Conservation (phyloP, 208 protist species). For the Leishmania guyanensis region DNA sequence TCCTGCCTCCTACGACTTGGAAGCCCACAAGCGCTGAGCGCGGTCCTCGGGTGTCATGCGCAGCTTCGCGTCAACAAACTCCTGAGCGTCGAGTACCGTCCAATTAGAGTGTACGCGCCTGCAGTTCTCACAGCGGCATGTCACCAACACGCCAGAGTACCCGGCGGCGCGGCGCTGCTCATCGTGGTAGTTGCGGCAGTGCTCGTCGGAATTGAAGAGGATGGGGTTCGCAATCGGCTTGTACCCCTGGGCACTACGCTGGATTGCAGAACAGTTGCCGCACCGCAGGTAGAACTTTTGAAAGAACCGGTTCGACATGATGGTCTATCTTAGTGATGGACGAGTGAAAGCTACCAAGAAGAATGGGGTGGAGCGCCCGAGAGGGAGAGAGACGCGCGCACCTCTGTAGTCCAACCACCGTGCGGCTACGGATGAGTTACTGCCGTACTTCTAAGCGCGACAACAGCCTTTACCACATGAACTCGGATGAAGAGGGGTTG, state of each 20-base stretch:
- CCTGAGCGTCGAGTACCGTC: conserved; percentile 69
- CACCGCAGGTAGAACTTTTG: conserved; percentile 83
- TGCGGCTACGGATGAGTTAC: neutral
- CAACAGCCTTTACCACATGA: neutral
- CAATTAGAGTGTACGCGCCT: conserved; percentile 74
- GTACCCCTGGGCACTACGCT: conserved; percentile 79
- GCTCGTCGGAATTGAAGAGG: conserved; percentile 83
- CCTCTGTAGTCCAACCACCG: neutral
- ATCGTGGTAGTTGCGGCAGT: conserved; percentile 79
- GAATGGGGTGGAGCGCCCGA: neutral
- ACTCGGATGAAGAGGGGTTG: neutral
- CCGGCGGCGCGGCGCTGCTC: conserved; percentile 70
- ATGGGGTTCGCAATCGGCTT: conserved; percentile 85
- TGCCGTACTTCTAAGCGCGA: neutral
- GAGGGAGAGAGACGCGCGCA: neutral
- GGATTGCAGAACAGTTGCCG: conserved; percentile 62
- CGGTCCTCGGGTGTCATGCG: conserved; percentile 53
- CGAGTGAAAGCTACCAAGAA: neutral
- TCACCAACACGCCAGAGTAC: conserved; percentile 62
- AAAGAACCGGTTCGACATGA: conserved; percentile 81
- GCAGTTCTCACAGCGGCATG: conserved; percentile 67
- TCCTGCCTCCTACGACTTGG: neutral
- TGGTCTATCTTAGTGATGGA: neutral
- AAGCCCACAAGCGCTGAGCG: conserved; percentile 30
- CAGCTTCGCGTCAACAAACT: conserved; percentile 73